Evolutionary conservation across 768 basidiomycete genomes (phyloP).

Genomic region (Chalciporus piperatus): DNA sequence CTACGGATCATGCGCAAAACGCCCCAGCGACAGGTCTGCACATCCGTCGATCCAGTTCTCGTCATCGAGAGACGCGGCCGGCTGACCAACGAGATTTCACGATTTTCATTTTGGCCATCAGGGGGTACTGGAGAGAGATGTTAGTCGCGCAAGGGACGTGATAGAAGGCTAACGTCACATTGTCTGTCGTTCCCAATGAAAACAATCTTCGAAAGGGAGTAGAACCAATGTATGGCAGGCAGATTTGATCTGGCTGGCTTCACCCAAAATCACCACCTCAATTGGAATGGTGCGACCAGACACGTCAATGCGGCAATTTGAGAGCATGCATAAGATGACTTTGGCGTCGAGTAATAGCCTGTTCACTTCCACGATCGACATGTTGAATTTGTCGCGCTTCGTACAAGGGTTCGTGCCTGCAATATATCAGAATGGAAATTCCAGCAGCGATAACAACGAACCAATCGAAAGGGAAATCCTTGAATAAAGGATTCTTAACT

Average conservation of each 20-base stretch:
- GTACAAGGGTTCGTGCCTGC: slow-evolving; percentile 54
- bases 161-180: slow-evolving; percentile 17
- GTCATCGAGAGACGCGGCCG: slow-evolving; percentile 13
- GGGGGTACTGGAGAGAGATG: slow-evolving; percentile 58
- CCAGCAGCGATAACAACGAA: slow-evolving; percentile 13
- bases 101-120: slow-evolving; percentile 67
- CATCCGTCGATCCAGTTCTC: slow-evolving; percentile 16
- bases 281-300: slow-evolving; percentile 33
- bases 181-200: slow-evolving; percentile 42
- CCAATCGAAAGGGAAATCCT: slow-evolving; percentile 48
- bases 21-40: slow-evolving; percentile 1
- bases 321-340: slow-evolving; percentile 49
- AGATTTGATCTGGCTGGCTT: slow-evolving; percentile 46
- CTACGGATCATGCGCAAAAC: neutral
- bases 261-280: slow-evolving; percentile 41
- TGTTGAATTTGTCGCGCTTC: slow-evolving; percentile 27
- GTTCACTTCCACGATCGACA: slow-evolving; percentile 11
- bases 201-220: slow-evolving; percentile 31
- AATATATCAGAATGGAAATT: neutral
- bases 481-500: slow-evolving; percentile 45
- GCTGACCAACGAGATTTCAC: slow-evolving; percentile 41
- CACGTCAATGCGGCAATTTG: slow-evolving; percentile 18
- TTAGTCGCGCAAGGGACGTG: neutral
- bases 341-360: slow-evolving; percentile 28
- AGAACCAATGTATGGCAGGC: slow-evolving; percentile 33